Evolutionary conservation across 169 alveolate species (phyloP).

Genomic region (Fabrea salina): DNA sequence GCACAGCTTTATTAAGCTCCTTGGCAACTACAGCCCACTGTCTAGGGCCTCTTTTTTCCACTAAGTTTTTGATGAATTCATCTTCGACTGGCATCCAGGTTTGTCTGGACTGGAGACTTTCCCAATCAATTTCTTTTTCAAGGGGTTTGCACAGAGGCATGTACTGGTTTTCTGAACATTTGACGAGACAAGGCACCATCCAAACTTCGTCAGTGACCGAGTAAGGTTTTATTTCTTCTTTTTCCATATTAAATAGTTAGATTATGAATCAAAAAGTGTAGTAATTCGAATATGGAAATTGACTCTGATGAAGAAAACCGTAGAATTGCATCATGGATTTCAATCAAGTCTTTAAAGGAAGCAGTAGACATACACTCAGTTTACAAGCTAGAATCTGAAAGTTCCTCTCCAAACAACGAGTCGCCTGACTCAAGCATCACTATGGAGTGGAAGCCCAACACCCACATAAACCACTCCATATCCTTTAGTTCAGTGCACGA

Average conservation of each 20-base stretch:
- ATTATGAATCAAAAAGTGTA: no score
- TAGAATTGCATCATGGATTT: background rate
- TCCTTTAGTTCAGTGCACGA: background rate
- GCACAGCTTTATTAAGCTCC: background rate
- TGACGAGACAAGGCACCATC: conserved; percentile 7
- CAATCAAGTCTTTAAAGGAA: background rate
- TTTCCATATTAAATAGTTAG: no score
- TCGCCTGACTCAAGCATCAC: background rate
- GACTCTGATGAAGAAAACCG: background rate
- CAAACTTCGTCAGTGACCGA: background rate
- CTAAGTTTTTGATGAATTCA: conserved; percentile 46
- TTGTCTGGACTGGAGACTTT: background rate
- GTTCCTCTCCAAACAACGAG: conserved; percentile 11
- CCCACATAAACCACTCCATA: conserved; percentile 1
- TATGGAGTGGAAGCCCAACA: conserved; percentile 20
- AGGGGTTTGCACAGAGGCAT: conserved; percentile 12
- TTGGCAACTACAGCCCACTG: conserved; percentile 57
- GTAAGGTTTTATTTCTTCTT: no score
- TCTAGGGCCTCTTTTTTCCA: conserved; percentile 45
- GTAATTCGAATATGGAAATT: no score
- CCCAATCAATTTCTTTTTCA: background rate
- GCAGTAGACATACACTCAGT: background rate
- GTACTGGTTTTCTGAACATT: background rate
- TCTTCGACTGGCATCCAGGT: conserved; percentile 63
- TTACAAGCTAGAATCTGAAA: background rate